These are phyloP conservation scores for Sporothrix inflata DNA, from an alignment of 2,329 filamentous ascomycete genomes.

Conservation along the genomic window DNA sequence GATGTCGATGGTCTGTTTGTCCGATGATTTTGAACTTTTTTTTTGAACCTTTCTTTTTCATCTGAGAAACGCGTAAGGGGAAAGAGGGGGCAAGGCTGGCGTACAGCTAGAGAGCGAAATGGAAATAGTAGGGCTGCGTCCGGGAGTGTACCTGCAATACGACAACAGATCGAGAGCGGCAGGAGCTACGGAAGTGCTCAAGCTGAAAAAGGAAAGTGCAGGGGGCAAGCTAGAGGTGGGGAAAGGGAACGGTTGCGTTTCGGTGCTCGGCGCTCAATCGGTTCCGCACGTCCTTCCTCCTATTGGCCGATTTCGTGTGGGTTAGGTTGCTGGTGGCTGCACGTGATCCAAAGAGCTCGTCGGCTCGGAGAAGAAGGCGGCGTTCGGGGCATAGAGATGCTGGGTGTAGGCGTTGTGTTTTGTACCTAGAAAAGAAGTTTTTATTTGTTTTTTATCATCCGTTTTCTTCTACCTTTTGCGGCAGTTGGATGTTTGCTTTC, in stretches of 20 bases:
- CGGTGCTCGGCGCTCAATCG: slow-evolving; percentile 24
- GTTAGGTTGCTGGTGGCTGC: neutral
- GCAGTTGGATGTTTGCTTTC: neutral
- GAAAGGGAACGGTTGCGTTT: neutral
- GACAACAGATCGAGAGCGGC: slow-evolving; percentile 6
- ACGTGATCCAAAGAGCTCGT: neutral
- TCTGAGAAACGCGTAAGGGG: neutral
- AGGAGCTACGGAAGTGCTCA: neutral
- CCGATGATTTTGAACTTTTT: neutral
- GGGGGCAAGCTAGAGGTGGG: slow-evolving; percentile 9
- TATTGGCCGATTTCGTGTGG: neutral
- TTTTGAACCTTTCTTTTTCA: neutral
- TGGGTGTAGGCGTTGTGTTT: neutral
- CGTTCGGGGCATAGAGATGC: neutral
- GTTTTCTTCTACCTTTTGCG: neutral
- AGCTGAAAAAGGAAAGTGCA: slow-evolving; percentile 15
- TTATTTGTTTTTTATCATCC: neutral
- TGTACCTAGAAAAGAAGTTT: neutral
- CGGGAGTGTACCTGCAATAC: slow-evolving; percentile 6
- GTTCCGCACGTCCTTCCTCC: neutral
- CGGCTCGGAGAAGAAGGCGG: slow-evolving; percentile 12
- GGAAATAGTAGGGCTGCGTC: slow-evolving; percentile 8
- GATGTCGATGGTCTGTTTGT: neutral
- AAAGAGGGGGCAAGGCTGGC: neutral
- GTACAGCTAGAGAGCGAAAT: neutral